These are phyloP conservation scores for Galeopsis tetrahit DNA, from an alignment of 257 asterid genomes.

Conservation along the genomic window DNA sequence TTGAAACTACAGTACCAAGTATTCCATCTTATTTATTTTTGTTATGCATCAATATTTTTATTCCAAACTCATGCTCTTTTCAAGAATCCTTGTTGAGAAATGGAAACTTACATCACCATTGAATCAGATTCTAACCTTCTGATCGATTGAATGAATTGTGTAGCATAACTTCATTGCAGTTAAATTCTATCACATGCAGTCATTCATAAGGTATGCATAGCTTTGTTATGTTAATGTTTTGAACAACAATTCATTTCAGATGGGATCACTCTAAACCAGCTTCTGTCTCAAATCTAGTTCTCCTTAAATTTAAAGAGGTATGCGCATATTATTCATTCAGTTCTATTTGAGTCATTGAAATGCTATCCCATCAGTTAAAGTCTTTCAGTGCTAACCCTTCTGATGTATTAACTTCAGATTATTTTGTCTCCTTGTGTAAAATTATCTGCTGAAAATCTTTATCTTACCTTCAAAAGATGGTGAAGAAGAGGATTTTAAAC, in stretches of 20 bases:
- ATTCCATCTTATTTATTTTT: neutral
- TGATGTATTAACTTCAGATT: neutral
- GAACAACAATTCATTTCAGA: conserved; percentile 50
- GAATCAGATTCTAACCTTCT: neutral
- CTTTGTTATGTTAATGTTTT: neutral
- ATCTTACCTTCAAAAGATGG: neutral
- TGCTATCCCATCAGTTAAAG: conserved; percentile 3
- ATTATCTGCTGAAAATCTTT: conserved; percentile 3
- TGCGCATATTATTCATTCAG: conserved; percentile 18
- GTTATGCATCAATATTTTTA: neutral
- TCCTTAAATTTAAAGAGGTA: conserved; percentile 90
- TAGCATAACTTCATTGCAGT: neutral
- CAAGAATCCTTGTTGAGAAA: neutral
- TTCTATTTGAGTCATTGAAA: neutral
- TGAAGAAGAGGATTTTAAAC: neutral
- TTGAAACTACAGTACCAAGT: neutral
- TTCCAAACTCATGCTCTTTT: neutral
- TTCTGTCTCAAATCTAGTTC: conserved; percentile 78
- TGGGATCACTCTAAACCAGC: conserved; percentile 89
- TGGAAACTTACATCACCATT: neutral
- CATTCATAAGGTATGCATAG: neutral
- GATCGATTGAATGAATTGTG: neutral
- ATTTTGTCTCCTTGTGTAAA: neutral
- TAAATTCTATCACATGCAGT: neutral
- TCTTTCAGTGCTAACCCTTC: neutral